Evolutionary conservation across 2,329 filamentous ascomycete species (phyloP).

Genomic region (Colletotrichum sp.): DNA sequence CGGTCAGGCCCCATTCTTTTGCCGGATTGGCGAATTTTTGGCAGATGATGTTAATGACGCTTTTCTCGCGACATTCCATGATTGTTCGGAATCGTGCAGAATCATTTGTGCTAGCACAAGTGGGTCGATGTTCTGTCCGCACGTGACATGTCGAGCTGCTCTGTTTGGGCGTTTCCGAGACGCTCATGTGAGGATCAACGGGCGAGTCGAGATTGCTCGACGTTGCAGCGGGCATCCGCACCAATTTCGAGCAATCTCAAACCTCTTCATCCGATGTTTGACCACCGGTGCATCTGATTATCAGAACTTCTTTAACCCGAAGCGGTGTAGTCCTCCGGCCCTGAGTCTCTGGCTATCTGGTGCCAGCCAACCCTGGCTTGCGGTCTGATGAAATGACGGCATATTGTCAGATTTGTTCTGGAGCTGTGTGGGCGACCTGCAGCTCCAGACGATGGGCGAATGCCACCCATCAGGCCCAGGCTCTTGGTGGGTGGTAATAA

Average conservation of each 20-base stretch:
- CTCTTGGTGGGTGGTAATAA: background rate
- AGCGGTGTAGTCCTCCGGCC: background rate
- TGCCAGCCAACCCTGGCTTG: background rate
- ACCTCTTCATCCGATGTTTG: background rate
- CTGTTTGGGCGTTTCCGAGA: slow-evolving; percentile 1
- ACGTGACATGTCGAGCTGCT: background rate
- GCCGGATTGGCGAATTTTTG: background rate
- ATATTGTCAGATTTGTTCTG: background rate
- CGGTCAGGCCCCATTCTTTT: slow-evolving; percentile 30
- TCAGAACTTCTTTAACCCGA: background rate
- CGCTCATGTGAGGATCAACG: slow-evolving; percentile 17
- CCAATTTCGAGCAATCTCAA: slow-evolving; percentile 17
- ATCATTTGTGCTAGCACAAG: background rate
- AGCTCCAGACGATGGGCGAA: background rate
- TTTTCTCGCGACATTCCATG: background rate
- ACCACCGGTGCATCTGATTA: background rate
- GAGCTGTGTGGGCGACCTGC: background rate
- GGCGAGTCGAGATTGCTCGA: slow-evolving; percentile 15
- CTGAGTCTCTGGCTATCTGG: background rate
- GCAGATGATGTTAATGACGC: background rate
- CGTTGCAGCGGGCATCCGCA: slow-evolving; percentile 9
- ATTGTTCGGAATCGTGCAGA: background rate
- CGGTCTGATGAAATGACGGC: slow-evolving; percentile 10
- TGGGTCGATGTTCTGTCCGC: background rate
- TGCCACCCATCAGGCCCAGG: background rate